Base-by-base conservation (phyloP, 2,329 filamentous ascomycete genomes). In the Diaporthe australafricana region DNA sequence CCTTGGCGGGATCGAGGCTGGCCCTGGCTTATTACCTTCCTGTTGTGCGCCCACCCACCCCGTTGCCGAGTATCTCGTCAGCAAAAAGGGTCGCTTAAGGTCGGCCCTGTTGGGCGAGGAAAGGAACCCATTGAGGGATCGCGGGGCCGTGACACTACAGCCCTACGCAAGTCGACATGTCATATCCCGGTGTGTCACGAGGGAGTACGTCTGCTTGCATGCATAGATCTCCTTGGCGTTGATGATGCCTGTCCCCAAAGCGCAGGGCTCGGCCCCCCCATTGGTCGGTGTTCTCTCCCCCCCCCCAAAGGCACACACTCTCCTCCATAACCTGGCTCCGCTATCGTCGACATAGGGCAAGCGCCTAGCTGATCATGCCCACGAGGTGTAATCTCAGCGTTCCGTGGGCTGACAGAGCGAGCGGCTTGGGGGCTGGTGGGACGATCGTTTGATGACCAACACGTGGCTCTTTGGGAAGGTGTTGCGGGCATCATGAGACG, bases 401-500 rank as follows among this genome's bases (percentile, higher is more conserved):
- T 2, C 14, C 11, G 5, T 5, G 42, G 27, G 42, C 60, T 63
- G 40, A 63, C 38, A 25, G n/a, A n/a, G n/a, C n/a, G n/a, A n/a
- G 42, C 60, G 42, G 60, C 60, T n/a, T 48, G 42, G 60, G 60
- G 27, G 35, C 42, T 48, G 60, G 60, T 48, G 60, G 60, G 42
- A 27, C 60, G 60, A 48, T 63, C 60, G 30, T 40, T 63, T 45
- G 40, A 48, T 63, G 60, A 42, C 35, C 42, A 63, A 63, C 60
- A 63, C 60, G 60, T 63, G 60, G 60, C 27, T 48, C 32, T 22
- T 6, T 63, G 60, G 60, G 27, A 30, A 38, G 42, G 60, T 65
- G 60, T 38, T 65, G 60, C 60, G 45, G 50, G 60, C 60, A 65
- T 50, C 45, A 50, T 65, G 45, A 65, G 60, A 65, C 60, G 42